Evolutionary conservation across 2,329 filamentous ascomycete genomes (phyloP).

Genomic region (Neoscytalidium dimidiatum): DNA sequence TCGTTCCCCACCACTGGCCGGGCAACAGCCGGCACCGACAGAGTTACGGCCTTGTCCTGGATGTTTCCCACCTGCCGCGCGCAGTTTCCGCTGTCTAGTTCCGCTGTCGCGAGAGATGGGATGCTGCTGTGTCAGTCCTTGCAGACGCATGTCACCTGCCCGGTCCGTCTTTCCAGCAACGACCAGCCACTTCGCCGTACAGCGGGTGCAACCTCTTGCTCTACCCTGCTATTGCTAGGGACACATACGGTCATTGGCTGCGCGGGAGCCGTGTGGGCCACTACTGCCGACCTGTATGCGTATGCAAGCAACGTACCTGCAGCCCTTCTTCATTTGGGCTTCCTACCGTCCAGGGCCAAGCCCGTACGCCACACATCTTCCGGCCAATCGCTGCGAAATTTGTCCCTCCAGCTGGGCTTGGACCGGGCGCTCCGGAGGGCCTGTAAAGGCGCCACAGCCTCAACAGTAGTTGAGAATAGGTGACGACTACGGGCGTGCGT

Average conservation of each 20-base stretch:
- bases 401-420: too few relatives aligned
- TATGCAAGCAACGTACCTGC: conserved; percentile 16
- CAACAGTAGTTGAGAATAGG: neutral
- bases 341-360: neutral
- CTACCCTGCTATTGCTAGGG: neutral
- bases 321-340: conserved; percentile 8
- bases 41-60: neutral
- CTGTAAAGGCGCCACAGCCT: too few relatives aligned
- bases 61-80: neutral
- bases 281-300: conserved; percentile 7
- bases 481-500: neutral
- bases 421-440: too few relatives aligned
- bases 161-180: neutral
- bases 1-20: neutral
- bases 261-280: neutral
- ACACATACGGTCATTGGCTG: neutral
- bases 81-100: neutral
- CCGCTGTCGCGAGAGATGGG: neutral
- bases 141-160: neutral
- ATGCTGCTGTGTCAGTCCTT: neutral
- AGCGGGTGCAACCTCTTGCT: neutral
- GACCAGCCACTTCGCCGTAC: neutral
- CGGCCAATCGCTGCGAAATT: neutral
- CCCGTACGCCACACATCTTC: neutral
- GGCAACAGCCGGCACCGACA: neutral